Evolutionary conservation across 768 basidiomycete species (phyloP).

Genomic region (Rhodotorula toruloides): DNA sequence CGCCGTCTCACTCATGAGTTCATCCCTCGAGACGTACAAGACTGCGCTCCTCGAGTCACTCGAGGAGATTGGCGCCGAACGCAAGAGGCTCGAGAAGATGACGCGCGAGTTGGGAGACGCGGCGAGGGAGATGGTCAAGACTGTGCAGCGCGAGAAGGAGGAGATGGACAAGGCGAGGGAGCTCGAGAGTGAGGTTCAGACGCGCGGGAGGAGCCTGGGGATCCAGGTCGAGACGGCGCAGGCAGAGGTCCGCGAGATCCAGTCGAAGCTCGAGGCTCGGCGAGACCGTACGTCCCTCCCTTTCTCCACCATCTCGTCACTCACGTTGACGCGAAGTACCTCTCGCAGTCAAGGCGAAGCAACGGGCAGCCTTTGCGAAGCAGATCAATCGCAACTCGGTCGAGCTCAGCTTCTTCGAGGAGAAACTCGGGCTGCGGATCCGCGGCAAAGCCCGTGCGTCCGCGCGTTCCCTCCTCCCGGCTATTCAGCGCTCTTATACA

Average conservation of each 20-base stretch:
- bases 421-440: conserved; percentile 30
- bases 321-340: too few species aligned
- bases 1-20: conserved; percentile 5
- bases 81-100: neutral
- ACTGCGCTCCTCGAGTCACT: conserved; percentile 6
- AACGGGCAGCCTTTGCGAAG: conserved; percentile 13
- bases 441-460: conserved; percentile 26
- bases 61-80: conserved; percentile 21
- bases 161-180: conserved; percentile 15
- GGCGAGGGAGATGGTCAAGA: conserved; percentile 21
- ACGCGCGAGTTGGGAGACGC: conserved; percentile 22
- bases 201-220: neutral
- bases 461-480: neutral
- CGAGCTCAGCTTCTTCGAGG: conserved; percentile 35
- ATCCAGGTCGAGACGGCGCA: conserved; percentile 25
- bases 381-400: conserved; percentile 20
- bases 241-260: conserved; percentile 22
- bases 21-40: neutral
- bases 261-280: conserved; percentile 9
- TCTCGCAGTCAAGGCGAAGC: conserved; percentile 26
- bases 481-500: neutral
- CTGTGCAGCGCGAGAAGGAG: conserved; percentile 10
- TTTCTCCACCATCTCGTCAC: neutral
- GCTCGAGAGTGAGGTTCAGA: conserved; percentile 11
- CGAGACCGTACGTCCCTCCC: conserved; percentile 20